Evolutionary conservation across 805 yeast species (phyloP).

Genomic region (Lipomyces spencermartinsiae): DNA sequence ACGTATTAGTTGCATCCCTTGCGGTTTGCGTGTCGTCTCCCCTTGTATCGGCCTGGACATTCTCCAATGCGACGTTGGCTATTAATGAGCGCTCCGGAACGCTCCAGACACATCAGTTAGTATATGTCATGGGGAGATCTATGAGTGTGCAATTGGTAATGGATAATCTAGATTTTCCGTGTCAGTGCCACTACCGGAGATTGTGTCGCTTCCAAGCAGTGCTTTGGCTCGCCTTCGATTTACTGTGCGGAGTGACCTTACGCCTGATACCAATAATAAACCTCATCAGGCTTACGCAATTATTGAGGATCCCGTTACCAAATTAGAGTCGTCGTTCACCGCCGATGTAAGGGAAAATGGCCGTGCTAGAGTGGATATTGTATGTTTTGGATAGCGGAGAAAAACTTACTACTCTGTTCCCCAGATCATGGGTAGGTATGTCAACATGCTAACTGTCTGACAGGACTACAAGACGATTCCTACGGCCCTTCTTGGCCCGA

Average conservation of each 20-base stretch:
- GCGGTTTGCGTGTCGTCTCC: constrained; percentile 12
- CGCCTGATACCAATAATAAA: not conserved
- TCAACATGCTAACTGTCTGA: not conserved
- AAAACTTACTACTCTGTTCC: not conserved
- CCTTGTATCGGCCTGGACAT: constrained; percentile 31
- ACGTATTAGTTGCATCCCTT: constrained; percentile 3
- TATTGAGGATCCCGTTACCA: constrained; percentile 39
- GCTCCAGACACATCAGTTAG: constrained; percentile 26
- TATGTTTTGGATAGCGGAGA: constrained; percentile 26
- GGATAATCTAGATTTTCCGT: constrained; percentile 18
- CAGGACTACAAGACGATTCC: constrained; percentile 44
- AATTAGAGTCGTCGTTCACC: constrained; percentile 43
- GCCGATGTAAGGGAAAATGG: constrained; percentile 46
- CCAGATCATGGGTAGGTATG: not conserved
- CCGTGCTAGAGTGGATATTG: constrained; percentile 45
- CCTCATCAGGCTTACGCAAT: constrained; percentile 44
- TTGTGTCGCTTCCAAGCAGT: constrained; percentile 17
- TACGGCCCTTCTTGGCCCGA: constrained; percentile 41
- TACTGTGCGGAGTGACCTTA: constrained; percentile 15
- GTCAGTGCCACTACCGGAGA: constrained; percentile 5
- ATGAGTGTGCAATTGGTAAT: too few species aligned
- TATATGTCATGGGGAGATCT: not conserved
- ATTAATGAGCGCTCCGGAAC: constrained; percentile 36
- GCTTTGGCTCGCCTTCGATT: constrained; percentile 29
- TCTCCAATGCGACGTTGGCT: constrained; percentile 33